Base-by-base conservation (phyloP, 345 rosid species). In the Hevea brasiliensis region DNA sequence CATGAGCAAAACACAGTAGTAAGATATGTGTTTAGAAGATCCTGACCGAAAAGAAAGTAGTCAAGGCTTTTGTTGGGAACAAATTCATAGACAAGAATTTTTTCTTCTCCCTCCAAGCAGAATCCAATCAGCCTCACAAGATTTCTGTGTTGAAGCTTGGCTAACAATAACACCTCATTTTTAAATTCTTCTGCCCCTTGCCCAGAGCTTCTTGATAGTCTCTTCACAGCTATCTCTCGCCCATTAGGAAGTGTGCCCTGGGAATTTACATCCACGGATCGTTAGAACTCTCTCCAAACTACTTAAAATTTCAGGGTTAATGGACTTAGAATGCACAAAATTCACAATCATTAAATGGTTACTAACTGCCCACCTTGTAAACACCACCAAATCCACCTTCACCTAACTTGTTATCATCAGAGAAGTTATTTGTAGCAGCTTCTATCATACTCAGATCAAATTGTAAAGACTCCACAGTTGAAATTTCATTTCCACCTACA, bases 321-420 rank as follows among this genome's bases (percentile, higher is more conserved):
- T 1, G 37, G 4, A n/a, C n/a, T n/a, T n/a, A n/a, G n/a, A n/a
- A n/a, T n/a, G n/a, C n/a, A n/a, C n/a, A n/a, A n/a, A n/a, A n/a
- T n/a, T n/a, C 4, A 32, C 37, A 32, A 32, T 32, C 2, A 32
- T 4, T 32, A 32, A 32, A 32, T 32, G 37, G 4, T 32, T 32
- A 4, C 37, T 32, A 32, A 32, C 2, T 32, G 0, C 67, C 9
- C 78, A 88, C 92, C 90, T 79, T 81, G 80, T 81, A 89, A 75
- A 91, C 94, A 48, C 72, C 87, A 59, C 94, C 87, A 70, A 87
- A 91, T 59, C 93, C 97, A 44, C 97, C 97, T 57, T 66, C 84
- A 42, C 97, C 97, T 61, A 89, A 81, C 72, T 84, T 85, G 63
- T 88, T 89, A 18, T 76, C 58, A 6, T 26, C 73, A 12, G 92